A percentile compares a stretch with the other conserved stretches of the same genome.
Evolutionary conservation across 129 eudicot species (phyloP).

Genomic region (Flaveria robusta): DNA sequence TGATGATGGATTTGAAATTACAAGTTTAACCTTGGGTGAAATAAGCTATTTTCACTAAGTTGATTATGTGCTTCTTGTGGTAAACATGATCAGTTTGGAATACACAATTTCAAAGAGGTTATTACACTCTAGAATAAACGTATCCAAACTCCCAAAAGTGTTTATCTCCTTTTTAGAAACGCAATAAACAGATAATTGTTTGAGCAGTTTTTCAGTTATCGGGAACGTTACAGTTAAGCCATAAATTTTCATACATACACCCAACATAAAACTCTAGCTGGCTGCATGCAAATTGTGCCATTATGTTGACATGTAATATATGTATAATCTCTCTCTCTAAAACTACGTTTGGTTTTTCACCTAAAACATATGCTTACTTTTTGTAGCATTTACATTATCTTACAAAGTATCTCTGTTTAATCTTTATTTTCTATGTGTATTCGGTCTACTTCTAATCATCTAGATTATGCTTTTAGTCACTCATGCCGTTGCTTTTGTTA

Average conservation of each 20-base stretch:
- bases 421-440: background rate
- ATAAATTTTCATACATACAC: background rate
- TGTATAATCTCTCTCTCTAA: background rate
- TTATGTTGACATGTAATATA: background rate
- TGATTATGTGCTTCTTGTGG: background rate
- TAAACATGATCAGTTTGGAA: background rate
- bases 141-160: background rate
- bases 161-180: background rate
- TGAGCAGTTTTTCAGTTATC: background rate
- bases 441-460: background rate
- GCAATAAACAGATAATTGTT: background rate
- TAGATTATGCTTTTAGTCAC: background rate
- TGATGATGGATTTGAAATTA: slow-evolving; percentile 4
- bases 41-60: background rate
- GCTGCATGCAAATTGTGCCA: background rate
- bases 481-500: background rate
- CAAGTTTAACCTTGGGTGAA: background rate
- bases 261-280: background rate
- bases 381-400: slow-evolving; percentile 9
- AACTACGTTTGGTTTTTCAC: slow-evolving; percentile 1
- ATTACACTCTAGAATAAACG: background rate
- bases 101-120: background rate
- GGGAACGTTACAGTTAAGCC: background rate
- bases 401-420: slow-evolving; percentile 2
- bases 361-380: slow-evolving; percentile 20